Evolutionary conservation across 2,329 filamentous ascomycete species (phyloP).

Genomic region (Xylaria sp.): DNA sequence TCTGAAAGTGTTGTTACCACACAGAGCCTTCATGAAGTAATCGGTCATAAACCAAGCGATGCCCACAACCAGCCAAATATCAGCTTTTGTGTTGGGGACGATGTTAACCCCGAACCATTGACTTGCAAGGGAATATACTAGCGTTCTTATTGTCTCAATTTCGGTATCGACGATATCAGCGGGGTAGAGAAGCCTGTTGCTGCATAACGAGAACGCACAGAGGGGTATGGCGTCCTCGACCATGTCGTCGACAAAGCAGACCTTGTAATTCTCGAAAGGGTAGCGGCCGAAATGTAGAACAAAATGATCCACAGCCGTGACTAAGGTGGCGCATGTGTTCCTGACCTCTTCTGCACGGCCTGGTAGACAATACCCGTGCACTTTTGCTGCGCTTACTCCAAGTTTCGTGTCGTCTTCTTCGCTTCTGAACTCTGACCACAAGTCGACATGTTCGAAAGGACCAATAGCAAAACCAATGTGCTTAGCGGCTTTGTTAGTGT

Average conservation of each 20-base stretch:
- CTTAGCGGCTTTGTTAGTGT: constrained; percentile 80
- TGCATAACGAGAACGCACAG: constrained; percentile 88
- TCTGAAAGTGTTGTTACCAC: constrained; percentile 93
- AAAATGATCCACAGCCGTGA: constrained; percentile 90
- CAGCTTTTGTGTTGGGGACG: constrained; percentile 80
- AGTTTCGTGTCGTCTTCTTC: constrained; percentile 93
- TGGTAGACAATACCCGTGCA: constrained; percentile 92
- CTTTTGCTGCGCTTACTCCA: constrained; percentile 85
- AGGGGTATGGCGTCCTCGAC: constrained; percentile 78
- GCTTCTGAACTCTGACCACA: constrained; percentile 85
- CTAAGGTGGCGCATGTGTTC: constrained; percentile 87
- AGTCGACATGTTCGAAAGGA: constrained; percentile 92
- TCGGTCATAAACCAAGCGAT: constrained; percentile 96
- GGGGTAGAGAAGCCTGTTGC: constrained; percentile 84
- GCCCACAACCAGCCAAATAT: constrained; percentile 90
- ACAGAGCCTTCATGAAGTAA: constrained; percentile 87
- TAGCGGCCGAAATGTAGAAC: constrained; percentile 89
- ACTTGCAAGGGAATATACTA: constrained; percentile 86
- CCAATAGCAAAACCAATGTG: constrained; percentile 95
- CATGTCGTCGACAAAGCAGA: constrained; percentile 94
- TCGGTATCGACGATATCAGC: constrained; percentile 87
- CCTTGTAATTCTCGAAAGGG: constrained; percentile 90
- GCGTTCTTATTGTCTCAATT: constrained; percentile 79
- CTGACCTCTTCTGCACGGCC: constrained; percentile 82
- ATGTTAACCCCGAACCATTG: constrained; percentile 97